A percentile compares a stretch with the other conserved stretches of the same genome.
Conservation (phyloP, 192 early-diverging fungal genomes). For the Coemansia sp. region DNA sequence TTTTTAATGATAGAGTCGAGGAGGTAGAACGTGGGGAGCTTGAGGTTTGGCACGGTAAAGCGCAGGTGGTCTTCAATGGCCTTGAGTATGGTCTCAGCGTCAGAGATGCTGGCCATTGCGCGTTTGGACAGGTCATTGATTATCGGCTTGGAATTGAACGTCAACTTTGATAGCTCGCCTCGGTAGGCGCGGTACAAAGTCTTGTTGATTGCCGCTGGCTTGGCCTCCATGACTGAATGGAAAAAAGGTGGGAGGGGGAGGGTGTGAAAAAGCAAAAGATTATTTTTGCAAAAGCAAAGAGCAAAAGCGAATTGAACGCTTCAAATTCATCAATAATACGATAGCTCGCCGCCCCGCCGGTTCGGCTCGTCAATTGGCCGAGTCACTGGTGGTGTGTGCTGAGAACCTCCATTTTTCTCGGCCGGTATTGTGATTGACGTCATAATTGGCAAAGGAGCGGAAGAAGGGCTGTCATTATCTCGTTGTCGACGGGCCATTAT, state of each 20-base stretch:
- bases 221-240: neutral
- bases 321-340: neutral
- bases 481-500: too few species aligned
- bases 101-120: conserved; percentile 68
- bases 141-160: conserved; percentile 91
- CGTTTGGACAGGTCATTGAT: conserved; percentile 86
- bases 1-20: conserved; percentile 97
- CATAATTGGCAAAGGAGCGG: too few species aligned
- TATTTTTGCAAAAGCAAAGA: neutral
- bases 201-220: conserved; percentile 24
- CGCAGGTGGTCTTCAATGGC: conserved; percentile 60
- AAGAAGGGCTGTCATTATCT: too few species aligned
- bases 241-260: too few species aligned
- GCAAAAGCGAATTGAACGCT: neutral
- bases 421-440: too few species aligned
- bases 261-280: neutral
- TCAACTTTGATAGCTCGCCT: conserved; percentile 69
- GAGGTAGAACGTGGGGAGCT: conserved; percentile 86
- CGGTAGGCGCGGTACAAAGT: conserved; percentile 60
- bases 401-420: neutral
- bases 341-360: too few species aligned
- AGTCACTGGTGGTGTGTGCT: too few species aligned
- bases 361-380: too few species aligned
- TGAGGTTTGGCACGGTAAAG: conserved; percentile 46
- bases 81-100: conserved; percentile 71